phyloP scores from a whole-genome alignment of 306 rosid genomes.

The Casuarina equisetifolia region DNA sequence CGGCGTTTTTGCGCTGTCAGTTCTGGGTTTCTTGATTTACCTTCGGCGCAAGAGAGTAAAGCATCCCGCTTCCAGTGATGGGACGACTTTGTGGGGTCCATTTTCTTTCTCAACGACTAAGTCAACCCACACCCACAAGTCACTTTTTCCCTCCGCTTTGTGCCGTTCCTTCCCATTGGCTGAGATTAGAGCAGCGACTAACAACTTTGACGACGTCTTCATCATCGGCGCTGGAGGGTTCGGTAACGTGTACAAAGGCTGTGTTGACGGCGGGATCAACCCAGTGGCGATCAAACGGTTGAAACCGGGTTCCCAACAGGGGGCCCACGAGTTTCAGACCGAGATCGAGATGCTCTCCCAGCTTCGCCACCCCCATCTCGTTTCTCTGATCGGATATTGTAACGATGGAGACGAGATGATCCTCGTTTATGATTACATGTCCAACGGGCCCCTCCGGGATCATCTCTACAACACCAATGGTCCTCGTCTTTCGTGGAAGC shows the following conservation, averaged over 20 bases:
- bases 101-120: too few species aligned
- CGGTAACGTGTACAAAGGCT: slow-evolving; percentile 22
- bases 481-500: slow-evolving; percentile 12
- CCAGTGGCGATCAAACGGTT: slow-evolving; percentile 25
- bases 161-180: slow-evolving; percentile 33
- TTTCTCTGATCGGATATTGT: slow-evolving; percentile 27
- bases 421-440: slow-evolving; percentile 28
- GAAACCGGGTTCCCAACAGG: slow-evolving; percentile 23
- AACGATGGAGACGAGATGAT: slow-evolving; percentile 20
- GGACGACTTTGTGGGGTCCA: too few species aligned
- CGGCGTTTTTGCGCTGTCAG: too few species aligned
- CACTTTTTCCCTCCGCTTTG: background rate
- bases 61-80: background rate
- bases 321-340: slow-evolving; percentile 20
- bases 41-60: background rate
- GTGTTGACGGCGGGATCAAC: background rate
- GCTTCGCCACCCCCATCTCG: slow-evolving; percentile 22
- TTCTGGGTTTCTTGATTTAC: background rate
- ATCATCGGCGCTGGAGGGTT: slow-evolving; percentile 29
- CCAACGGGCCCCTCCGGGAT: slow-evolving; percentile 5
- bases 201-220: slow-evolving; percentile 11
- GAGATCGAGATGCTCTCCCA: slow-evolving; percentile 28
- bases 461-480: background rate
- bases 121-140: background rate
- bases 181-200: slow-evolving; percentile 24